A percentile compares a stretch with the other conserved stretches of the same genome.
Conservation (phyloP, 768 basidiomycete genomes). For the Leccinum olivaceopallidum region DNA sequence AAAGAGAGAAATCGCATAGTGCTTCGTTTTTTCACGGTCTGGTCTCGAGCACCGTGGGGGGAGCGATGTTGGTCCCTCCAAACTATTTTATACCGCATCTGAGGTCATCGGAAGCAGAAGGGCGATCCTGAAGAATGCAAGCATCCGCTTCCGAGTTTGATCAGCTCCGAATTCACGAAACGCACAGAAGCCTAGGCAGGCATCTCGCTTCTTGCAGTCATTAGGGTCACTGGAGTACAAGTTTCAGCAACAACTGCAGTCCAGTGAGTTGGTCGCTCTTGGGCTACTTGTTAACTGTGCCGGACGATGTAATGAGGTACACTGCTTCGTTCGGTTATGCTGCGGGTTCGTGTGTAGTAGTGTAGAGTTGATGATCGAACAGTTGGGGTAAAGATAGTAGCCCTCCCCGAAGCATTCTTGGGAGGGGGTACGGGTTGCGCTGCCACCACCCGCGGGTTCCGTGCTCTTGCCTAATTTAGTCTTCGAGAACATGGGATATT, state of each 20-base stretch:
- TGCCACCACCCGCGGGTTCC: too few species aligned
- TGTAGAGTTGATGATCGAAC: too few species aligned
- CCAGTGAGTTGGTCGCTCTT: neutral
- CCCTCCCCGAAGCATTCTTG: too few species aligned
- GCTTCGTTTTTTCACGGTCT: neutral
- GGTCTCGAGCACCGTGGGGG: neutral
- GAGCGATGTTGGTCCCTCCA: neutral
- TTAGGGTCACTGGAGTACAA: neutral
- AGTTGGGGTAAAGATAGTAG: too few species aligned
- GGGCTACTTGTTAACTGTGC: neutral
- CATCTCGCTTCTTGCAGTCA: neutral
- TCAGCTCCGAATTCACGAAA: neutral
- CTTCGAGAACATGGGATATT: too few species aligned
- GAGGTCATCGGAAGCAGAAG: neutral
- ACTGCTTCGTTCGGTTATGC: neutral
- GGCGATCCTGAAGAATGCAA: neutral
- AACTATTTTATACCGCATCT: slow-evolving; percentile 7
- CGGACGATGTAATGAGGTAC: neutral
- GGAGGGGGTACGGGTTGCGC: too few species aligned
- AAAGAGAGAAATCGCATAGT: slow-evolving; percentile 10
- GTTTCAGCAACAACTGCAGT: neutral
- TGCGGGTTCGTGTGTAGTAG: too few species aligned
- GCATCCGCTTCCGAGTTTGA: neutral
- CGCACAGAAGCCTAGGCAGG: neutral
- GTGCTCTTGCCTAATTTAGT: too few species aligned